Evolutionary conservation across 768 basidiomycete species (phyloP).

Genomic region (Pleurotus pulmonarius): DNA sequence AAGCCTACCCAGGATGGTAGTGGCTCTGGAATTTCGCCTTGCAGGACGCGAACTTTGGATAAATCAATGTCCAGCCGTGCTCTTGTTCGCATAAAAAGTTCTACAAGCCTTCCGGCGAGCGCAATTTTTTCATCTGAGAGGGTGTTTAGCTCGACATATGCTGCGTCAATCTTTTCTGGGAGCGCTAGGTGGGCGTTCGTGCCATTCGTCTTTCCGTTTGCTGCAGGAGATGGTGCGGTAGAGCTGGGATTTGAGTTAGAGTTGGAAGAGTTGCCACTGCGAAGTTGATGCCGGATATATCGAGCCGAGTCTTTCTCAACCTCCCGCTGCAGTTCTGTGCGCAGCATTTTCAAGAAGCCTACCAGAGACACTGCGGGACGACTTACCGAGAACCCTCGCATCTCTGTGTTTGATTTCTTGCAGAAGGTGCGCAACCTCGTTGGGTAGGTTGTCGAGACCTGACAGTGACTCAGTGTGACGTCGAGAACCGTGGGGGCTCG

Average conservation of each 20-base stretch:
- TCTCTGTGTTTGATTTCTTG: conserved; percentile 44
- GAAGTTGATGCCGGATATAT: conserved; percentile 34
- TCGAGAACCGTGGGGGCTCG: not conserved
- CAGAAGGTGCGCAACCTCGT: conserved; percentile 41
- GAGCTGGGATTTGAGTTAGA: conserved; percentile 7
- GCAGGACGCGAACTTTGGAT: conserved; percentile 31
- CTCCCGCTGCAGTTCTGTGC: conserved; percentile 35
- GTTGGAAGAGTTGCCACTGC: conserved; percentile 15
- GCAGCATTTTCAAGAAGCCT: not conserved
- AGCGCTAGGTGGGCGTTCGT: conserved; percentile 21
- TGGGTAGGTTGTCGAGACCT: conserved; percentile 46
- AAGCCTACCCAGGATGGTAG: not conserved
- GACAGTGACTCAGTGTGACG: not conserved
- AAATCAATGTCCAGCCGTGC: conserved; percentile 42
- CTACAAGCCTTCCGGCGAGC: conserved; percentile 35
- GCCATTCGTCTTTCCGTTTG: conserved; percentile 15
- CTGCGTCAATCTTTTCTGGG: conserved; percentile 29
- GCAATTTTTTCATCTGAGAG: conserved; percentile 35
- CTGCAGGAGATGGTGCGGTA: conserved; percentile 12
- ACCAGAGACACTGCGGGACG: not conserved
- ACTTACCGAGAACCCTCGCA: conserved; percentile 30
- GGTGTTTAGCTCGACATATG: conserved; percentile 32
- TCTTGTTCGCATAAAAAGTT: conserved; percentile 33
- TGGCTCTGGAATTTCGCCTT: conserved; percentile 20
- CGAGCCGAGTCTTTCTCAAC: conserved; percentile 32